Base-by-base conservation (phyloP, 148 eudicot genomes). In the Linanthus parryae region DNA sequence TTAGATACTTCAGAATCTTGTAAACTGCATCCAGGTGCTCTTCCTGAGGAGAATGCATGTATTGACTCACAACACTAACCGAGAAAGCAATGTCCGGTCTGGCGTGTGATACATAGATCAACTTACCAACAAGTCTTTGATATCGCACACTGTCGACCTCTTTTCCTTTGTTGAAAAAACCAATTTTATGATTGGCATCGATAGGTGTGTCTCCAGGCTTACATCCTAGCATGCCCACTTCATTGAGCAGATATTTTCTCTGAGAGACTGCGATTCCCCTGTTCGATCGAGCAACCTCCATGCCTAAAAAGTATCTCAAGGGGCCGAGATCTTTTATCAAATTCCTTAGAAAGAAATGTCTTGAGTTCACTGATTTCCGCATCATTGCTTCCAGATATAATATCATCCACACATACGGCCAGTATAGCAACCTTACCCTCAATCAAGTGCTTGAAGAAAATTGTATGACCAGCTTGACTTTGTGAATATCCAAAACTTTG, bases 81-180 rank as follows among this genome's bases (percentile, higher is more conserved):
- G 14, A 6, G 25, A 45, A 45, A 4, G 22, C 49, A 45, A 45
- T 45, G 28, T 21, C 49, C 23, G 8, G 48, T 44, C 25, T 7
- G 3, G 48, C 23, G 26, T 44, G 48, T 44, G 48, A 42, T 3
- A 42, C 8, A 42, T 42, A 42, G 46, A 42, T 42, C 4, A 42
- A 2, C 12, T 14, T 42, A 1, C 46, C 46, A 6, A 42, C 46
- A 14, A 16, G 46, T 4, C 46, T 6, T 42, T 42, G 46, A 17
- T 44, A 44, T n/a, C 48, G 20, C 11, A 12, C 48, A 8, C 23
- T 44, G 26, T 44, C 48, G 13, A 20, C 48, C 23, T 4, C 26
- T 20, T 44, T 5, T 8, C 12, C 12, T 44, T 44, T 16, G 9
- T 27, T 4, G 13, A 13, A 11, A 8, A 20, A 7, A 5, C 24